These are phyloP conservation scores for Lyophyllum decastes DNA, from an alignment of 768 basidiomycete genomes.

Conservation along the genomic window DNA sequence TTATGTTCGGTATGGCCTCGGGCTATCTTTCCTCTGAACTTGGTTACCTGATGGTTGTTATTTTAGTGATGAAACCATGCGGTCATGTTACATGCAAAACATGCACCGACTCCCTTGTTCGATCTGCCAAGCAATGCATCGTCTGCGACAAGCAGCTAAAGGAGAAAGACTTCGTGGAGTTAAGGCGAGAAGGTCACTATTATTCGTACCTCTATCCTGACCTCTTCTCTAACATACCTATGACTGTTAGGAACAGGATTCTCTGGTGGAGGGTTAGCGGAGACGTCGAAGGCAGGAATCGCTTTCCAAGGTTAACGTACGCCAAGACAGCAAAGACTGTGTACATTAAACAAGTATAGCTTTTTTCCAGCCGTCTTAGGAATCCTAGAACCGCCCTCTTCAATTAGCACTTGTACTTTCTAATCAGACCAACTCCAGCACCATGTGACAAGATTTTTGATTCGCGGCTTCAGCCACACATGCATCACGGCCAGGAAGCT, in stretches of 20 bases:
- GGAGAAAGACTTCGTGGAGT: slow-evolving; percentile 76
- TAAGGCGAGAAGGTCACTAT: slow-evolving; percentile 82
- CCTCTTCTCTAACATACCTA: neutral
- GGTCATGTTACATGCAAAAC: slow-evolving; percentile 91
- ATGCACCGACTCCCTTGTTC: slow-evolving; percentile 86
- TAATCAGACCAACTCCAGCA: neutral
- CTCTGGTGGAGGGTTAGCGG: slow-evolving; percentile 93
- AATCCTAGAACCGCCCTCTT: neutral
- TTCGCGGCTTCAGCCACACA: no score
- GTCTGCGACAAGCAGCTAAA: slow-evolving; percentile 74
- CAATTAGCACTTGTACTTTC: neutral
- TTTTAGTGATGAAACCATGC: slow-evolving; percentile 78
- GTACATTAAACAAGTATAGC: neutral
- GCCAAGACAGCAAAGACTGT: no score
- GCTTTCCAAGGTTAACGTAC: slow-evolving; percentile 87
- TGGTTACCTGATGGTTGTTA: neutral
- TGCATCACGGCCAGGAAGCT: neutral
- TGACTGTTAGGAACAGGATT: slow-evolving; percentile 77
- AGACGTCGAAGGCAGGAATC: slow-evolving; percentile 75
- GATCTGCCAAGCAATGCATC: slow-evolving; percentile 78
- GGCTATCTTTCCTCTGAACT: neutral
- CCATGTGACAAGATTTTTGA: neutral
- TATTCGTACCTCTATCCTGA: neutral
- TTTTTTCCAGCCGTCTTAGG: neutral
- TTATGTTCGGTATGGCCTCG: slow-evolving; percentile 61